These are phyloP conservation scores for Ustilago sp. DNA, from an alignment of 1,284 basidiomycete species.

Conservation along the genomic window DNA sequence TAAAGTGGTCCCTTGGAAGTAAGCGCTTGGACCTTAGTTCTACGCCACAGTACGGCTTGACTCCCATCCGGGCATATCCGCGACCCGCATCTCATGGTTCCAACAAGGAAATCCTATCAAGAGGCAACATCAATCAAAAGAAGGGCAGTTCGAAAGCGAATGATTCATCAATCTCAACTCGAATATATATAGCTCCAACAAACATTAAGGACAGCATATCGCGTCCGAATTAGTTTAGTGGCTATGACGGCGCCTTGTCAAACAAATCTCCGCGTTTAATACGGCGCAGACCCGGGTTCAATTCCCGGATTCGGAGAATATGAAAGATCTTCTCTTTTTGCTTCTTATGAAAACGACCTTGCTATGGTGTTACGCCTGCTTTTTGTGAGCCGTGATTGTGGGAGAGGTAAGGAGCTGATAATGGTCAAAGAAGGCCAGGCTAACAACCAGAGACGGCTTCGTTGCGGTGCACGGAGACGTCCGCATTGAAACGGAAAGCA, in stretches of 20 bases:
- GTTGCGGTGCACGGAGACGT: too few relatives aligned
- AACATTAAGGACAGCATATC: not conserved
- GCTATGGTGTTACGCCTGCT: too few relatives aligned
- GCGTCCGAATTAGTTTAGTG: conserved; percentile 62
- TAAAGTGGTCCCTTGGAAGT: not conserved
- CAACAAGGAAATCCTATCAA: too few relatives aligned
- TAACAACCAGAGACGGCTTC: too few relatives aligned
- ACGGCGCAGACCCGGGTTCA: conserved; percentile 59
- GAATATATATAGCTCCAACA: not conserved
- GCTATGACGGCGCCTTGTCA: conserved; percentile 63
- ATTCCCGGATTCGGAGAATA: conserved; percentile 53
- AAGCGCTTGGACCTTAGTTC: not conserved
- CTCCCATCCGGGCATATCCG: not conserved
- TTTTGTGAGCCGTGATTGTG: too few relatives aligned
- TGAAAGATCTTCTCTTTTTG: conserved; percentile 17
- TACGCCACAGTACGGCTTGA: not conserved
- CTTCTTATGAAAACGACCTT: not conserved
- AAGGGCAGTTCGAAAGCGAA: too few relatives aligned
- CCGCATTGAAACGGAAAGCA: too few relatives aligned
- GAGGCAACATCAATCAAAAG: too few relatives aligned
- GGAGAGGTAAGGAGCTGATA: too few relatives aligned
- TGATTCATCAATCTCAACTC: not conserved
- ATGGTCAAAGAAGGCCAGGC: too few relatives aligned
- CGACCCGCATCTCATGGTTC: too few relatives aligned
- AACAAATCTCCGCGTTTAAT: conserved; percentile 38